These are phyloP conservation scores for Schoenoplectus tabernaemontani DNA, from an alignment of 202 grass and related monocot species.

Conservation along the genomic window DNA sequence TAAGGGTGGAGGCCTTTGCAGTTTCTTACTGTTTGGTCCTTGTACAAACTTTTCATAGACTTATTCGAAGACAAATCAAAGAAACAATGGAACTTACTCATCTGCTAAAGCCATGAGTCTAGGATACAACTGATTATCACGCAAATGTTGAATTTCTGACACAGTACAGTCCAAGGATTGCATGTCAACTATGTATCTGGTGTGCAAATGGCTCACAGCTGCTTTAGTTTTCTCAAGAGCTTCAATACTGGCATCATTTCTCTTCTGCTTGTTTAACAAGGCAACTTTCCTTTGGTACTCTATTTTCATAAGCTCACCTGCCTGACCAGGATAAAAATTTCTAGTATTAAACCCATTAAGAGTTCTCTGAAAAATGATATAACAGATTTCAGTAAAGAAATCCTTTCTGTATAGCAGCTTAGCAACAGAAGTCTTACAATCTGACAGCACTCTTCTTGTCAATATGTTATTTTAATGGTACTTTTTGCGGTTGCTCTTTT, in stretches of 20 bases:
- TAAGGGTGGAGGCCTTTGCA: too few species aligned
- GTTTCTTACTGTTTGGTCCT: background rate
- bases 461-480: background rate
- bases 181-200: conserved; percentile 93
- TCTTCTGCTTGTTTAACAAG: conserved; percentile 95
- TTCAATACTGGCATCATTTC: conserved; percentile 52
- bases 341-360: background rate
- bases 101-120: conserved; percentile 65
- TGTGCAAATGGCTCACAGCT: conserved; percentile 94
- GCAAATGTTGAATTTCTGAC: conserved; percentile 84
- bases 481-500: background rate
- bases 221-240: conserved; percentile 94
- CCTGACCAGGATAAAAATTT: conserved; percentile 30
- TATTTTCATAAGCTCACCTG: conserved; percentile 93
- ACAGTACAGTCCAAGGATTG: conserved; percentile 99
- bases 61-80: background rate
- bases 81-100: conserved; percentile 47
- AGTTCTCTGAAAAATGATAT: background rate
- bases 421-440: background rate
- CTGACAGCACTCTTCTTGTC: background rate
- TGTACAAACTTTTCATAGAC: background rate
- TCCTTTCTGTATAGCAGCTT: background rate
- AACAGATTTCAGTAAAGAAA: conserved; percentile 6
- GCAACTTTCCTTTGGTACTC: conserved; percentile 94
- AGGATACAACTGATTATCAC: conserved; percentile 77